Evolutionary conservation across 495 filamentous ascomycete species (phyloP).

Genomic region (Zalerion maritima): DNA sequence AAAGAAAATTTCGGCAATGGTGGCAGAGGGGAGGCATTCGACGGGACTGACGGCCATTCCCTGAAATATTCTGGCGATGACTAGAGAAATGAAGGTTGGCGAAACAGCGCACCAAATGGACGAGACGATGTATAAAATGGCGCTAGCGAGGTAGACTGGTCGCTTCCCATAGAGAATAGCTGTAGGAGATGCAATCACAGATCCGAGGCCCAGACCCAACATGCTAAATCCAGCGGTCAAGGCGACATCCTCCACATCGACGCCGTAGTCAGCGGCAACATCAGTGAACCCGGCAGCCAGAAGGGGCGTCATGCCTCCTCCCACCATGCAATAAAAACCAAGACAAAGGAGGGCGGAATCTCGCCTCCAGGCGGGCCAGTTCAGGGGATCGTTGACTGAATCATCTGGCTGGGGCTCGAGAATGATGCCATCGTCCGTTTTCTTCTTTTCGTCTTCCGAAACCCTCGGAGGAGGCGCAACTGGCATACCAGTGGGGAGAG

Average conservation of each 20-base stretch:
- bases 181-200: slow-evolving; percentile 71
- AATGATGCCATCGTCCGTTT: slow-evolving; percentile 70
- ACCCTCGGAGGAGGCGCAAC: slow-evolving; percentile 7
- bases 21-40: slow-evolving; percentile 90
- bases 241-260: slow-evolving; percentile 61
- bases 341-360: slow-evolving; percentile 71
- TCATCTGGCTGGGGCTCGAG: slow-evolving; percentile 89
- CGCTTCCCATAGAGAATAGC: slow-evolving; percentile 86
- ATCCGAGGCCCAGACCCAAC: slow-evolving; percentile 82
- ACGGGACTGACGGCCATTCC: slow-evolving; percentile 80
- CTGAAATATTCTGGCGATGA: slow-evolving; percentile 73
- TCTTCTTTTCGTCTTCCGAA: slow-evolving; percentile 41
- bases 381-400: slow-evolving; percentile 78
- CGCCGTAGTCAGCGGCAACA: slow-evolving; percentile 54
- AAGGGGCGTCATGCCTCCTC: slow-evolving; percentile 84
- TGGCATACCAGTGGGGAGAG: slow-evolving; percentile 45
- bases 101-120: slow-evolving; percentile 80
- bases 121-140: slow-evolving; percentile 59
- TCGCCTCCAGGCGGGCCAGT: slow-evolving; percentile 77
- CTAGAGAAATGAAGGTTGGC: slow-evolving; percentile 62
- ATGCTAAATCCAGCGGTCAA: slow-evolving; percentile 91
- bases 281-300: slow-evolving; percentile 82
- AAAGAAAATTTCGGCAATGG: slow-evolving; percentile 94
- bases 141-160: slow-evolving; percentile 74
- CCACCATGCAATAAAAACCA: slow-evolving; percentile 83